Base-by-base conservation (phyloP, 441 rosid species). In the Capsella rubella region DNA sequence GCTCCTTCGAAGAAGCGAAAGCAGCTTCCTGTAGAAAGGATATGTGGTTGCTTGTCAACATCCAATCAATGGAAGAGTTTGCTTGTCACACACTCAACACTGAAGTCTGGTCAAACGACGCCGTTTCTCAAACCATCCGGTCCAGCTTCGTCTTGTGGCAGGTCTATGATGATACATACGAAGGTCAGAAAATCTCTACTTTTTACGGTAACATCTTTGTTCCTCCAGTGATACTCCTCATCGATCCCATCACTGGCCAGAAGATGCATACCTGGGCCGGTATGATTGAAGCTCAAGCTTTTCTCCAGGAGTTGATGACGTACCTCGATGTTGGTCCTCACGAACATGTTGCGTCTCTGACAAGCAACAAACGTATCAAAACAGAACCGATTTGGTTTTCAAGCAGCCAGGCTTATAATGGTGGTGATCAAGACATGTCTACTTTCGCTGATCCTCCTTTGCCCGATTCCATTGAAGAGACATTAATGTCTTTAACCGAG, bases 181-280 rank as follows among this genome's bases (percentile, higher is more conserved):
- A 66, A 15, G 67, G 72, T 1, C 12, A 47, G 0, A 67, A 14
- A 8, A 9, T 53, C 2, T 63, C 35, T 1, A 40, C 39, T 7
- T 53, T 45, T 1, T 63, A 72, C 5, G 40, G 21, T 6, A 59
- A 39, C 42, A 16, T 50, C 21, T 25, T 52, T 15, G 21, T 4
- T 71, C 60, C 31, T 60, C 72, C 64, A 18, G 69, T 72, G 4
- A 12, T 72, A 4, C 69, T 71, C 1, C 43, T 71, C 3, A 51
- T 61, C 6, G 62, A 71, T 51, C 69, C 75, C 5, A 51, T 51
- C 60, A 71, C 60, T 47, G 68, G 68, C 4, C 45, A 42, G 31
- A 54, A 31, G 62, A 55, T 68, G 64, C 43, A 7, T 42, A 10
- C 3, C 4, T 56, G 73, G 64, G 39, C 8, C 15, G 51, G 62